Conservation (phyloP, 2,329 filamentous ascomycete genomes). For the Emydomyces testavorans region DNA sequence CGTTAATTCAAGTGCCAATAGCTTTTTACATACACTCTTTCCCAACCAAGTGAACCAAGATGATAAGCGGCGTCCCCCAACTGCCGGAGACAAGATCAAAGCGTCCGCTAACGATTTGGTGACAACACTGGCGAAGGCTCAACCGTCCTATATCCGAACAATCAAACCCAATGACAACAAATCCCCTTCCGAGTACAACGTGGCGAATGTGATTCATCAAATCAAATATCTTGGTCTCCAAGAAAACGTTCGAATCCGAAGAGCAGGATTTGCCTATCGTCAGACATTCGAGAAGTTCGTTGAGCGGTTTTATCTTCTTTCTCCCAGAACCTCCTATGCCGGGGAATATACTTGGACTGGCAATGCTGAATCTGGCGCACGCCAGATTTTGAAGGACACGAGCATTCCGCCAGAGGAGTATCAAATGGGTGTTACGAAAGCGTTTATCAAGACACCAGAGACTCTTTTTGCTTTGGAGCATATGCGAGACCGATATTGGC, state of each 20-base stretch:
- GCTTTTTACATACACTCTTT: slow-evolving; percentile 79
- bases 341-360: slow-evolving; percentile 96
- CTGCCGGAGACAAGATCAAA: slow-evolving; percentile 93
- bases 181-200: slow-evolving; percentile 83
- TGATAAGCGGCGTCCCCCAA: slow-evolving; percentile 85
- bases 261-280: slow-evolving; percentile 92
- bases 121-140: slow-evolving; percentile 89
- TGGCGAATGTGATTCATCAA: slow-evolving; percentile 86
- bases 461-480: slow-evolving; percentile 93
- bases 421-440: slow-evolving; percentile 93
- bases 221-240: slow-evolving; percentile 99
- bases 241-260: slow-evolving; percentile 93
- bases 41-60: slow-evolving; percentile 89
- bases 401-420: slow-evolving; percentile 92
- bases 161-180: slow-evolving; percentile 99
- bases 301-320: slow-evolving; percentile 90
- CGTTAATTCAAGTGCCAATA: slow-evolving; percentile 70
- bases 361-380: slow-evolving; percentile 73
- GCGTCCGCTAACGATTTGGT: slow-evolving; percentile 89
- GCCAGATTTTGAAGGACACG: slow-evolving; percentile 89
- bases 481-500: slow-evolving; percentile 97
- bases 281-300: slow-evolving; percentile 98
- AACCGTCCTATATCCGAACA: slow-evolving; percentile 94
- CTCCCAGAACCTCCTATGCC: slow-evolving; percentile 87
- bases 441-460: slow-evolving; percentile 96